These are phyloP conservation scores for Patellifolia procumbens DNA, from an alignment of 179 eudicot genomes.

Conservation along the genomic window DNA sequence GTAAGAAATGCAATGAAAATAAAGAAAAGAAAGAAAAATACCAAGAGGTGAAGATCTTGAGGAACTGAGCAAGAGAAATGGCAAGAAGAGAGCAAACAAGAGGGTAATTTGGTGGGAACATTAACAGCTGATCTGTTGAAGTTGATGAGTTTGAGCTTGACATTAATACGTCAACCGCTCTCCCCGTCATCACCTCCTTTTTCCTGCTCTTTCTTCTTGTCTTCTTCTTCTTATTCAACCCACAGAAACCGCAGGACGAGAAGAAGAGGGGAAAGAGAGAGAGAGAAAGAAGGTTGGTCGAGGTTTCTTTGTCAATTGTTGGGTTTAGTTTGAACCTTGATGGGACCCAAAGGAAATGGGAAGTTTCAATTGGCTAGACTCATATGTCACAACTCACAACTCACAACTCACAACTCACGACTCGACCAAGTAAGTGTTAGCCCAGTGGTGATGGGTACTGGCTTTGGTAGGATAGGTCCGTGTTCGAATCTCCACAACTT, in stretches of 20 bases:
- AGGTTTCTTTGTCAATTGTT: too few species aligned
- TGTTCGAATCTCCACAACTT: too few species aligned
- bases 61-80: conserved; percentile 35
- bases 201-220: neutral
- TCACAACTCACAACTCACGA: too few species aligned
- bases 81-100: conserved; percentile 35
- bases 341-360: too few species aligned
- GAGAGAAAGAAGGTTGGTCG: too few species aligned
- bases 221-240: neutral
- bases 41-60: conserved; percentile 42
- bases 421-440: too few species aligned
- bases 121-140: conserved; percentile 16
- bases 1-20: conserved; percentile 3
- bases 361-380: too few species aligned
- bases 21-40: neutral
- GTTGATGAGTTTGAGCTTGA: conserved; percentile 12
- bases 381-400: too few species aligned
- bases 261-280: neutral
- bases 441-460: too few species aligned
- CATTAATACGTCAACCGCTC: neutral
- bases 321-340: too few species aligned
- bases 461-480: too few species aligned
- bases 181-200: conserved; percentile 5
- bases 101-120: conserved; percentile 29
- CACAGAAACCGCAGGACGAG: neutral